Evolutionary conservation across 192 early-diverging fungal species (phyloP).

Genomic region (Lobulomyces angularis): DNA sequence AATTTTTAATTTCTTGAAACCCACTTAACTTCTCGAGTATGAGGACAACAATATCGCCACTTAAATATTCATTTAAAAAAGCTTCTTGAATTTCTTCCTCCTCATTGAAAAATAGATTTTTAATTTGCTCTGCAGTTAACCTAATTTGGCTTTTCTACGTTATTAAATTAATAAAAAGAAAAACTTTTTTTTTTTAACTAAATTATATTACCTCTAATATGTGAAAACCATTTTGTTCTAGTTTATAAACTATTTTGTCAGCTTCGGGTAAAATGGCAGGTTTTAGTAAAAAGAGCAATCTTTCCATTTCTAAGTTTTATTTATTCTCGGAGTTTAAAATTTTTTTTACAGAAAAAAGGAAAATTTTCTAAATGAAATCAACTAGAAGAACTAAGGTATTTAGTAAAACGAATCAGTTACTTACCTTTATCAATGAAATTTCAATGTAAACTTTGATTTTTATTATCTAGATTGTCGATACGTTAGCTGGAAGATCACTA

Average conservation of each 20-base stretch:
- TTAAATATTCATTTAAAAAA: not conserved
- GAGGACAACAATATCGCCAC: not conserved
- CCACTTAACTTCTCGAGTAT: not conserved
- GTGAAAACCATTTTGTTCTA: not conserved
- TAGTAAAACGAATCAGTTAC: no score
- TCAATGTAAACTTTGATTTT: not conserved
- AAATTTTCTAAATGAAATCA: constrained; percentile 15
- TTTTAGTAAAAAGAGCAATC: not conserved
- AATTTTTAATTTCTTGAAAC: not conserved
- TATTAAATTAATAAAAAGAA: not conserved
- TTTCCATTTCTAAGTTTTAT: constrained; percentile 2
- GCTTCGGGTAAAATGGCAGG: not conserved
- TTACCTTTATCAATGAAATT: not conserved
- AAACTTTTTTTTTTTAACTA: not conserved
- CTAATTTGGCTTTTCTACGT: not conserved
- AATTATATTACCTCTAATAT: not conserved
- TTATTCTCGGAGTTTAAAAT: constrained; percentile 6
- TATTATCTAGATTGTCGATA: not conserved
- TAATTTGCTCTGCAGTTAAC: not conserved
- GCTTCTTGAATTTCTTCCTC: not conserved
- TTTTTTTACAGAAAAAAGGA: no score
- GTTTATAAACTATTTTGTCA: not conserved
- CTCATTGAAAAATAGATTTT: not conserved
- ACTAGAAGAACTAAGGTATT: constrained; percentile 9
- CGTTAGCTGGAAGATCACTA: not conserved